A percentile compares a stretch with the other conserved stretches of the same genome.
Evolutionary conservation across 192 early-diverging fungal genomes (phyloP).

Genomic region (Entomortierella parvispora): DNA sequence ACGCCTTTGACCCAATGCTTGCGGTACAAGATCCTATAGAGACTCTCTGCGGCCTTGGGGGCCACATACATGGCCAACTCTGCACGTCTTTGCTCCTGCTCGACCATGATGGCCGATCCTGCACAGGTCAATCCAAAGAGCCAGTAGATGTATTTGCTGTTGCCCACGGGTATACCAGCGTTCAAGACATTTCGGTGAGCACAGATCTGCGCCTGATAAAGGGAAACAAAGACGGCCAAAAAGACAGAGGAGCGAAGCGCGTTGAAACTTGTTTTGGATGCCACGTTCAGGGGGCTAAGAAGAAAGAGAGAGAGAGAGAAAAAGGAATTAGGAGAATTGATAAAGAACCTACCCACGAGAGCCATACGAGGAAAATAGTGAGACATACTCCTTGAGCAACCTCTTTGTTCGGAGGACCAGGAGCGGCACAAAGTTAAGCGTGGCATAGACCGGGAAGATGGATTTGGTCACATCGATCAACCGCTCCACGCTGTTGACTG

Average conservation of each 20-base stretch:
- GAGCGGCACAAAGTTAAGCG: slow-evolving; percentile 80
- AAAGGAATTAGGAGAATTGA: not conserved
- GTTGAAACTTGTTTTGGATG: slow-evolving; percentile 59
- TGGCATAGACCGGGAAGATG: slow-evolving; percentile 71
- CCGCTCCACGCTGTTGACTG: slow-evolving; percentile 50
- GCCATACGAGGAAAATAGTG: not conserved
- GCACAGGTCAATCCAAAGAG: slow-evolving; percentile 64
- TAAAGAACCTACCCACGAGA: not conserved
- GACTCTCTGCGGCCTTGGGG: slow-evolving; percentile 74
- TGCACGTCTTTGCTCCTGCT: slow-evolving; percentile 72
- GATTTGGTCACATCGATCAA: slow-evolving; percentile 60
- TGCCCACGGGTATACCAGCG: slow-evolving; percentile 32
- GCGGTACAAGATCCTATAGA: slow-evolving; percentile 72
- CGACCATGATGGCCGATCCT: slow-evolving; percentile 69
- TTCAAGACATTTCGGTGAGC: slow-evolving; percentile 66
- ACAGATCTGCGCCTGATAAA: slow-evolving; percentile 77
- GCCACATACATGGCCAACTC: slow-evolving; percentile 83
- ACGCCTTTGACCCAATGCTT: slow-evolving; percentile 64
- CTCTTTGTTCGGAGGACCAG: slow-evolving; percentile 67
- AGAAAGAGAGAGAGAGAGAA: not conserved
- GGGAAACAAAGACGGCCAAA: slow-evolving; percentile 69
- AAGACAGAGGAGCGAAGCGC: slow-evolving; percentile 73
- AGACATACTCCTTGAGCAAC: slow-evolving; percentile 68
- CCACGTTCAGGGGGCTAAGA: slow-evolving; percentile 59
- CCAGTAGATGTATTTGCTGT: slow-evolving; percentile 74